These are phyloP conservation scores for Davidsoniella virescens DNA, from an alignment of 2,329 filamentous ascomycete species.

Conservation along the genomic window DNA sequence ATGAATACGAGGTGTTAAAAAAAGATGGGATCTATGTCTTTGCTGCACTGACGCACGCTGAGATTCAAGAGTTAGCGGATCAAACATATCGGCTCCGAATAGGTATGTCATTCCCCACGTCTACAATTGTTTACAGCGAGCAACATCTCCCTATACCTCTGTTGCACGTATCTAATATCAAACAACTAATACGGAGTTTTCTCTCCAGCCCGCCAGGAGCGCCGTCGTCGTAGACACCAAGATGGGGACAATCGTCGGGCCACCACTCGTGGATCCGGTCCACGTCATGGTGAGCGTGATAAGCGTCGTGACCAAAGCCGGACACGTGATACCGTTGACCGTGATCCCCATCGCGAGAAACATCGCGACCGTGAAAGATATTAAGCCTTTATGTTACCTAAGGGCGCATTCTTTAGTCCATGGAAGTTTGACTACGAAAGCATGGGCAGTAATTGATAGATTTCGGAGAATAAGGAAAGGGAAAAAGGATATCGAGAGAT, in stretches of 20 bases:
- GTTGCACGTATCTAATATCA: no score
- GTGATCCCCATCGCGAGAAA: slow-evolving; percentile 11
- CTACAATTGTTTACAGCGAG: no score
- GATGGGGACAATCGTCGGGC: not conserved
- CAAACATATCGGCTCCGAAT: slow-evolving; percentile 62
- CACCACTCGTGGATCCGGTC: slow-evolving; percentile 14
- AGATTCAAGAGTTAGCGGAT: slow-evolving; percentile 74
- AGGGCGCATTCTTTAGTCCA: no score
- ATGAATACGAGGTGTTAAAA: slow-evolving; percentile 79
- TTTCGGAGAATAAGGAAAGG: no score
- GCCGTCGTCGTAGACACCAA: no score
- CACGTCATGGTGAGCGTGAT: slow-evolving; percentile 3
- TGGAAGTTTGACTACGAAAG: no score
- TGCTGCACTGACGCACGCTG: slow-evolving; percentile 69
- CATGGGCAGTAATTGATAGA: no score
- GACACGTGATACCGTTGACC: slow-evolving; percentile 5
- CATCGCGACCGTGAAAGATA: slow-evolving; percentile 10
- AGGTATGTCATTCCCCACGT: slow-evolving; percentile 34
- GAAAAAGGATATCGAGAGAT: no score
- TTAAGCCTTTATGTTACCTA: not conserved
- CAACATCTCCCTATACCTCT: no score
- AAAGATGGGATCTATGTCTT: slow-evolving; percentile 80
- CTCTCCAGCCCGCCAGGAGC: no score
- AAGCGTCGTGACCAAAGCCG: slow-evolving; percentile 7
- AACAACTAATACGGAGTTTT: no score